These are phyloP conservation scores for Brassica incana DNA, from an alignment of 345 rosid species.

Conservation along the genomic window DNA sequence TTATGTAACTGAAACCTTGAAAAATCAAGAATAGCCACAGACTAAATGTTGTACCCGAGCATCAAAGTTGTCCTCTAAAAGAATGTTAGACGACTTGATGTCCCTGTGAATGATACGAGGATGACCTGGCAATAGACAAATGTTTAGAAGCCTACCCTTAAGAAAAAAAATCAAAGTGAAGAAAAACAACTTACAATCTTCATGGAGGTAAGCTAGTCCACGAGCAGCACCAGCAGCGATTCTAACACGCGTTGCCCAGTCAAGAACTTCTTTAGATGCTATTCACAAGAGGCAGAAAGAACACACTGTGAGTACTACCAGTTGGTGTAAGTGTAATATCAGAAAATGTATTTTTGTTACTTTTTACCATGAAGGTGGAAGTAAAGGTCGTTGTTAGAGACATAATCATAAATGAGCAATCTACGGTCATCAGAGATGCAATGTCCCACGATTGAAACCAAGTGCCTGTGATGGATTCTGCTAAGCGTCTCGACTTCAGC, in stretches of 20 bases:
- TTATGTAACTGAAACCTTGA: neutral
- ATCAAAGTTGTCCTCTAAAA: neutral
- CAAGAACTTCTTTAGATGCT: slow-evolving; percentile 55
- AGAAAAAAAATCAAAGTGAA: no score
- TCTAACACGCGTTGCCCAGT: slow-evolving; percentile 80
- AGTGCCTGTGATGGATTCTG: neutral
- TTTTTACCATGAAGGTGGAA: neutral
- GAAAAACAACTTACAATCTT: slow-evolving; percentile 79
- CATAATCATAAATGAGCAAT: neutral
- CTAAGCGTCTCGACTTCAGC: neutral
- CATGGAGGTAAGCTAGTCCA: slow-evolving; percentile 96
- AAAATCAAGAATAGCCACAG: neutral
- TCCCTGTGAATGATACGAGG: neutral
- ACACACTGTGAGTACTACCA: no score
- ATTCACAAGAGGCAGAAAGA: slow-evolving; percentile 35
- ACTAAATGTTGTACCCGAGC: neutral
- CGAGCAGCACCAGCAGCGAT: slow-evolving; percentile 96
- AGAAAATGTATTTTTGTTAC: neutral
- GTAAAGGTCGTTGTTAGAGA: slow-evolving; percentile 2
- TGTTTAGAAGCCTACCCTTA: neutral
- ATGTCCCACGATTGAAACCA: neutral
- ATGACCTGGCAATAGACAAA: neutral
- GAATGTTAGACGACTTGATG: neutral
- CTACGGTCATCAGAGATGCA: neutral
- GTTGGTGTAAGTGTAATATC: neutral